Evolutionary conservation across 2,329 filamentous ascomycete species (phyloP).

Genomic region (Rhinocladiella mackenziei): DNA sequence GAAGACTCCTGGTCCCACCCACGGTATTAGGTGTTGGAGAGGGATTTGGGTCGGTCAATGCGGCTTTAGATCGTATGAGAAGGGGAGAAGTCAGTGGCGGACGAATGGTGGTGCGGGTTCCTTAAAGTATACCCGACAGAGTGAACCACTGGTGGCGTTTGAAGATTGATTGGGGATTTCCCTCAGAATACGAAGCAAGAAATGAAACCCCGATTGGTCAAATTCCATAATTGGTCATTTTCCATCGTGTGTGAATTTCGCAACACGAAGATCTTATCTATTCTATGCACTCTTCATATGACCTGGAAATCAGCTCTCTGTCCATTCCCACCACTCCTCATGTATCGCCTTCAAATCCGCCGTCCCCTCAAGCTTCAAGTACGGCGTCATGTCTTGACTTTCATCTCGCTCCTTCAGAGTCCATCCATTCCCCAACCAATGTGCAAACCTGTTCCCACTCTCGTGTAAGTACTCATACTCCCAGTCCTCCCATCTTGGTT

Average conservation of each 20-base stretch:
- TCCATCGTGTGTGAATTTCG: no score
- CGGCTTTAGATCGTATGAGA: constrained; percentile 62
- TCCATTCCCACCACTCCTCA: constrained; percentile 23
- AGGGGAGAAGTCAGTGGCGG: constrained; percentile 64
- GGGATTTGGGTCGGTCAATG: constrained; percentile 64
- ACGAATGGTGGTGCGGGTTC: constrained; percentile 56
- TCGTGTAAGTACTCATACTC: constrained; percentile 20
- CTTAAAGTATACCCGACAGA: no score
- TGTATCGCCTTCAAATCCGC: constrained; percentile 21
- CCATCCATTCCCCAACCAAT: constrained; percentile 26
- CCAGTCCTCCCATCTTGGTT: constrained; percentile 27
- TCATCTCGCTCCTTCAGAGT: constrained; percentile 19
- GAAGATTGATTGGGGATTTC: no score
- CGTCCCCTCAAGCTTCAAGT: constrained; percentile 14
- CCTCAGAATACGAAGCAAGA: no score
- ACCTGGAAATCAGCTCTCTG: no score
- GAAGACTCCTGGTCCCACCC: constrained; percentile 57
- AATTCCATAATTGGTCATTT: no score
- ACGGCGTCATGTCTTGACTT: constrained; percentile 19
- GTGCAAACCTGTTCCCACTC: constrained; percentile 17
- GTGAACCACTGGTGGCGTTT: no score
- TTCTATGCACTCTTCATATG: no score
- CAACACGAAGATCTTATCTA: no score
- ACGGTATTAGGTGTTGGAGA: constrained; percentile 58
- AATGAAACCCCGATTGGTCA: no score